Percentiles rank a stretch among this genome's conserved stretches.
These are phyloP conservation scores for Scheffersomyces stambukii DNA, from an alignment of 1,139 yeast species.

Conservation along the genomic window DNA sequence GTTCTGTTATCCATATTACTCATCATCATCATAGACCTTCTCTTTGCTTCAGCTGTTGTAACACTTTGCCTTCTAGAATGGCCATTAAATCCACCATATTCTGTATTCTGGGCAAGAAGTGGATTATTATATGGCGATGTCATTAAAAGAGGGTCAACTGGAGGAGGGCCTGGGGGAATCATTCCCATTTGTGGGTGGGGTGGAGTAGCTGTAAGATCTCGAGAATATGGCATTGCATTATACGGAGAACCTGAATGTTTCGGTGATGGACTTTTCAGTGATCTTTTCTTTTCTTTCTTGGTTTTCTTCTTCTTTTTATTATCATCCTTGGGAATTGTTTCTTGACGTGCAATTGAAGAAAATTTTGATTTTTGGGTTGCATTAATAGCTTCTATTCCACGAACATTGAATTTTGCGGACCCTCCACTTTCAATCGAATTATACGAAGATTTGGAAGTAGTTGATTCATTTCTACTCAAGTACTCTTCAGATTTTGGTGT, in stretches of 20 bases:
- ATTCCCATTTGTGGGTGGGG: too few relatives aligned
- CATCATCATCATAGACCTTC: constrained; percentile 17
- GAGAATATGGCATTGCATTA: neutral
- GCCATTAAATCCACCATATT: constrained; percentile 11
- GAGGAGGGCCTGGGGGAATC: too few relatives aligned
- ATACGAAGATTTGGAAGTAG: constrained; percentile 26
- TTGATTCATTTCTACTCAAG: constrained; percentile 21
- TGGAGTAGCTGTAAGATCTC: too few relatives aligned
- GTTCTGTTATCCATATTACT: constrained; percentile 5
- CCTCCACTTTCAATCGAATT: constrained; percentile 39
- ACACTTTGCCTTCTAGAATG: constrained; percentile 19
- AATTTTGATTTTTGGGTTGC: neutral
- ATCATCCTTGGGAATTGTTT: neutral
- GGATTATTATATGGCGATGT: constrained; percentile 14
- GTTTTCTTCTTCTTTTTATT: constrained; percentile 3
- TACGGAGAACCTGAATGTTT: neutral
- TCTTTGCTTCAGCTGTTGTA: constrained; percentile 15
- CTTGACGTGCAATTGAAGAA: neutral
- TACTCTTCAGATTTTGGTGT: constrained; percentile 10
- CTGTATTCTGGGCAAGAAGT: constrained; percentile 20
- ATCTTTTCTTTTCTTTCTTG: constrained; percentile 5
- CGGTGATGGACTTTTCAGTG: neutral
- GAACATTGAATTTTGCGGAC: constrained; percentile 30
- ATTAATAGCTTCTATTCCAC: constrained; percentile 1
- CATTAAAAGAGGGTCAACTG: constrained; percentile 7